Evolutionary conservation across 2,329 filamentous ascomycete genomes (phyloP).

Genomic region (Plectosphaerella sp.): DNA sequence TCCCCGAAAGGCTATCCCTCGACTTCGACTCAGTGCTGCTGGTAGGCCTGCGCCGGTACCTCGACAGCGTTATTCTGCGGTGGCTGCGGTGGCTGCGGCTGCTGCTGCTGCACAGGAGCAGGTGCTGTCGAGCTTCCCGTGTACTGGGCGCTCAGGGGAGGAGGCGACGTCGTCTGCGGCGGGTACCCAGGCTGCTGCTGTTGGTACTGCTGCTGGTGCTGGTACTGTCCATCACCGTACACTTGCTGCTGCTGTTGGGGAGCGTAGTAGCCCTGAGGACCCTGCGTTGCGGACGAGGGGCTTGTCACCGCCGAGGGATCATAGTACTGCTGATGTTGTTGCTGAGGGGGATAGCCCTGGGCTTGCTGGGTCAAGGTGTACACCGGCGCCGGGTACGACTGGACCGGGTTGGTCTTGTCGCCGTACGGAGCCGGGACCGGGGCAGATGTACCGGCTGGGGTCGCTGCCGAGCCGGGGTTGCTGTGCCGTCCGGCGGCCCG

Average conservation of each 20-base stretch:
- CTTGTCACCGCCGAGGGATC: slow-evolving; percentile 2
- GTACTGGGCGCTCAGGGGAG: slow-evolving; percentile 3
- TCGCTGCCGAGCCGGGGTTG: slow-evolving; percentile 16
- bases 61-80: slow-evolving; percentile 3
- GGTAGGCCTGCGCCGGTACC: slow-evolving; percentile 1
- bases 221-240: slow-evolving; percentile 8
- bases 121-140: slow-evolving; percentile 4
- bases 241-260: slow-evolving; percentile 13
- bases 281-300: neutral
- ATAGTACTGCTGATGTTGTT: slow-evolving; percentile 15
- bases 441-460: neutral
- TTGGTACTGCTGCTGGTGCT: slow-evolving; percentile 11
- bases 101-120: slow-evolving; percentile 4
- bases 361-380: slow-evolving; percentile 4
- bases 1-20: too few relatives aligned
- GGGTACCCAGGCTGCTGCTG: slow-evolving; percentile 11
- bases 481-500: slow-evolving; percentile 36
- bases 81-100: too few relatives aligned
- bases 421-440: neutral
- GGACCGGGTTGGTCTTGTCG: neutral
- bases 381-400: slow-evolving; percentile 3
- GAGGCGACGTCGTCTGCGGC: slow-evolving; percentile 7
- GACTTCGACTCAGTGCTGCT: neutral
- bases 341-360: slow-evolving; percentile 7
- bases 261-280: neutral